These are phyloP conservation scores for Hondaea fermentalgiana DNA, from an alignment of 108 stramenopile genomes.

Conservation along the genomic window DNA sequence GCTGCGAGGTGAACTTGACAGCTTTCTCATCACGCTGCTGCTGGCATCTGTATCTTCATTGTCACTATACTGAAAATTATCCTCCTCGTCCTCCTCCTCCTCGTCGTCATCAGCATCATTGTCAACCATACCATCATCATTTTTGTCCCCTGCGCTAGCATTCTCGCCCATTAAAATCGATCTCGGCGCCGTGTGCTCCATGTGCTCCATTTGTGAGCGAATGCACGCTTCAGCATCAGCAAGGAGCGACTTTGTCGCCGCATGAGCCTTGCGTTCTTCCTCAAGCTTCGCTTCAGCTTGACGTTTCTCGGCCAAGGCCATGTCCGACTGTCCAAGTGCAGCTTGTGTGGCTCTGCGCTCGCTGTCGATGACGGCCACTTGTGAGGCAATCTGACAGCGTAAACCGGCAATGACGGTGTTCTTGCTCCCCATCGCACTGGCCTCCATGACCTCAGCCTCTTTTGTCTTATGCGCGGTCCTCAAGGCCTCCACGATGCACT, in stretches of 20 bases:
- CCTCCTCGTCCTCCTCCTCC: too few species aligned
- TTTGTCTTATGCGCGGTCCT: too few species aligned
- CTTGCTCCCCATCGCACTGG: background rate
- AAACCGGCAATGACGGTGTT: background rate
- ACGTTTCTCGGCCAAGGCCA: background rate
- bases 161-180: too few species aligned
- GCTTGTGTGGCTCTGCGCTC: background rate
- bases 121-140: too few species aligned
- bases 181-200: background rate
- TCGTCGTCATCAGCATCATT: too few species aligned
- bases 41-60: too few species aligned
- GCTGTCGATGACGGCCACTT: background rate
- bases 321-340: background rate
- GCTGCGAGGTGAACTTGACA: too few species aligned
- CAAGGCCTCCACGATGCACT: background rate
- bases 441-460: background rate
- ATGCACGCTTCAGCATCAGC: background rate
- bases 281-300: background rate
- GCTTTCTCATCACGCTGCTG: too few species aligned
- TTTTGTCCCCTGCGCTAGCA: too few species aligned
- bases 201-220: background rate
- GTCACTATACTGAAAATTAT: too few species aligned
- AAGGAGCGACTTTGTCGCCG: background rate
- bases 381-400: background rate
- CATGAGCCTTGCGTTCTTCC: background rate